phyloP scores from a whole-genome alignment of 768 basidiomycete genomes.

The Dioszegia hungarica region DNA sequence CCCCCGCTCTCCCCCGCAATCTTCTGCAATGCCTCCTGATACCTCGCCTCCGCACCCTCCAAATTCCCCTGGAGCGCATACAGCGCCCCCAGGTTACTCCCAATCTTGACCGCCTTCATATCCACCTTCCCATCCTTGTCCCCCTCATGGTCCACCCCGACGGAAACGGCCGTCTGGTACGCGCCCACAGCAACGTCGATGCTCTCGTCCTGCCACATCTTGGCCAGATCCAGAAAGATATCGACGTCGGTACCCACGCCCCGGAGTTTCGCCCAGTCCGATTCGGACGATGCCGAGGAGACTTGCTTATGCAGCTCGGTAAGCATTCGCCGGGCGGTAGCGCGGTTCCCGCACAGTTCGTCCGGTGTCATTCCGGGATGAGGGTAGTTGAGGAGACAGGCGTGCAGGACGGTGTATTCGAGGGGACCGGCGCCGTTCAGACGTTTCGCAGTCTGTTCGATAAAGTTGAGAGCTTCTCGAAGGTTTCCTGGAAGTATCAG shows the following conservation, averaged over 20 bases:
- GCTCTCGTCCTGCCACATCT: constrained; percentile 78
- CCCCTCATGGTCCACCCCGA: constrained; percentile 47
- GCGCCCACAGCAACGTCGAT: constrained; percentile 68
- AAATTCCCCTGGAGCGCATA: constrained; percentile 61
- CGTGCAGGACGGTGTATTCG: constrained; percentile 84
- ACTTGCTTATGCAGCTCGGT: constrained; percentile 52
- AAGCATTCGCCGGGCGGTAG: constrained; percentile 72
- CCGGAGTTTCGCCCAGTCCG: constrained; percentile 50
- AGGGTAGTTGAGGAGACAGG: constrained; percentile 76
- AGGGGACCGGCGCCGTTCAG: constrained; percentile 54
- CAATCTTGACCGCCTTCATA: constrained; percentile 59
- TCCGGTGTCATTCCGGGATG: constrained; percentile 71
- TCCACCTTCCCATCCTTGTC: constrained; percentile 36
- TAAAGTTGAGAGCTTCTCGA: constrained; percentile 48
- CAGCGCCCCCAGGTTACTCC: constrained; percentile 76
- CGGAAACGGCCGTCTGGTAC: constrained; percentile 66
- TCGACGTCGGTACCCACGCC: constrained; percentile 72
- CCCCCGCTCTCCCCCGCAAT: constrained; percentile 27
- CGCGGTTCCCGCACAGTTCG: constrained; percentile 67
- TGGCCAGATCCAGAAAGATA: constrained; percentile 84
- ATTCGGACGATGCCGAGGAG: constrained; percentile 56
- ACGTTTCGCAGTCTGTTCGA: constrained; percentile 45
- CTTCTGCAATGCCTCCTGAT: constrained; percentile 39
- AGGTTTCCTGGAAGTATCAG: constrained; percentile 34
- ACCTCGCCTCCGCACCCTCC: constrained; percentile 40